Conservation (phyloP, 495 filamentous ascomycete genomes). For the Neohortaea acidophila region DNA sequence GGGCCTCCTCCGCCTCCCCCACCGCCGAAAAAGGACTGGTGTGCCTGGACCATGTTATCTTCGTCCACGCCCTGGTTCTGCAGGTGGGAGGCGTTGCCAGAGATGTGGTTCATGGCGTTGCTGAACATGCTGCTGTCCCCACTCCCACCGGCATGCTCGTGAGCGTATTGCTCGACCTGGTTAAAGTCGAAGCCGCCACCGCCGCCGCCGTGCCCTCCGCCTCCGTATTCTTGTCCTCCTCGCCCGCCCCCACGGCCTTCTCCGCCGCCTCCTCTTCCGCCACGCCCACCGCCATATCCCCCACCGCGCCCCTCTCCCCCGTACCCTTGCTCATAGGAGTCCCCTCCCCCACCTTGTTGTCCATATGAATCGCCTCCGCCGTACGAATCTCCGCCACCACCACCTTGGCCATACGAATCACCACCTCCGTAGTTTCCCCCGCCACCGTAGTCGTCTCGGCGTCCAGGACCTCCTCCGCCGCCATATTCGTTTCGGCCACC, state of each 20-base stretch:
- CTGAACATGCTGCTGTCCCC: slow-evolving; percentile 34
- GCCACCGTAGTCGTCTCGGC: slow-evolving; percentile 6
- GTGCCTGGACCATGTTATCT: slow-evolving; percentile 36
- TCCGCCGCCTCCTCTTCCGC: slow-evolving; percentile 1
- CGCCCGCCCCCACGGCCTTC: slow-evolving; percentile 7
- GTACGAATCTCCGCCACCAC: too few species aligned
- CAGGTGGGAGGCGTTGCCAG: slow-evolving; percentile 27
- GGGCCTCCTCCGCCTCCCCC: slow-evolving; percentile 21
- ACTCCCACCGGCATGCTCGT: slow-evolving; percentile 34
- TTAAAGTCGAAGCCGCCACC: slow-evolving; percentile 33
- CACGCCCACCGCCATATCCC: slow-evolving; percentile 1
- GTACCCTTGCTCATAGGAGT: not conserved
- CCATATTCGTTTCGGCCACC: too few species aligned
- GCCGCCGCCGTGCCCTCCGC: slow-evolving; percentile 19
- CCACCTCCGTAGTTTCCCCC: slow-evolving; percentile 1
- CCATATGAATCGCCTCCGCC: too few species aligned
- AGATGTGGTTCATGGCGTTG: slow-evolving; percentile 34
- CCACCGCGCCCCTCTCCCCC: not conserved
- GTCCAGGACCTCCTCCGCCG: slow-evolving; percentile 1
- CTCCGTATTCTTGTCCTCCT: slow-evolving; percentile 2
- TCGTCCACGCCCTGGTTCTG: slow-evolving; percentile 42
- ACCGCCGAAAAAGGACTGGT: slow-evolving; percentile 42
- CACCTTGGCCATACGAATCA: slow-evolving; percentile 4
- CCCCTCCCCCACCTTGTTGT: slow-evolving; percentile 1
- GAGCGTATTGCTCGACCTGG: slow-evolving; percentile 35